phyloP scores from a whole-genome alignment of 768 basidiomycete species.

The Phanerodontia chrysosporium region DNA sequence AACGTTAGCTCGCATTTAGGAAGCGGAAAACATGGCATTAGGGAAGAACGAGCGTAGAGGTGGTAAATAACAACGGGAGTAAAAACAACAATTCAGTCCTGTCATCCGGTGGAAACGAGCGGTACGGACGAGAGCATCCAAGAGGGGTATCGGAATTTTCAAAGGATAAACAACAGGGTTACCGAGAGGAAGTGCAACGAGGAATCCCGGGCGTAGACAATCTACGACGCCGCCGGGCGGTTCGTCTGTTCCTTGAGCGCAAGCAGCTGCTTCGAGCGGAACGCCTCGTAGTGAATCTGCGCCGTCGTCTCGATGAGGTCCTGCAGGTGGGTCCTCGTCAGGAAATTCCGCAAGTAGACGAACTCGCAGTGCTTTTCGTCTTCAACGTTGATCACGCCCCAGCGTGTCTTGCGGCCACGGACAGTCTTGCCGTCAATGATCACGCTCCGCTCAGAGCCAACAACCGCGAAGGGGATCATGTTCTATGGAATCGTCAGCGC shows the following conservation, averaged over 20 bases:
- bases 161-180: slow-evolving; percentile 1
- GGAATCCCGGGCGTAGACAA: neutral
- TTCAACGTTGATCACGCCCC: slow-evolving; percentile 98
- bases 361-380: slow-evolving; percentile 98
- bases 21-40: slow-evolving; percentile 3
- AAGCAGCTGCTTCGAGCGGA: slow-evolving; percentile 96
- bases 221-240: slow-evolving; percentile 39
- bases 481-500: slow-evolving; percentile 40
- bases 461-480: slow-evolving; percentile 95
- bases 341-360: slow-evolving; percentile 93
- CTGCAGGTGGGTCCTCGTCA: slow-evolving; percentile 95
- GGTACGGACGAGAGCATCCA: slow-evolving; percentile 11
- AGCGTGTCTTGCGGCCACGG: slow-evolving; percentile 94
- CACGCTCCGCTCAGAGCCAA: slow-evolving; percentile 94
- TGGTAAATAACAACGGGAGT: slow-evolving; percentile 9
- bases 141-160: slow-evolving; percentile 12
- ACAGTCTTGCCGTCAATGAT: slow-evolving; percentile 95
- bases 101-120: slow-evolving; percentile 10
- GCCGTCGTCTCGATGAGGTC: slow-evolving; percentile 99
- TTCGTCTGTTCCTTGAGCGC: slow-evolving; percentile 95
- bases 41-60: slow-evolving; percentile 9
- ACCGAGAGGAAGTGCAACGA: neutral
- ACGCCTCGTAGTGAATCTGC: slow-evolving; percentile 98
- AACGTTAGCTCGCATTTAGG: neutral
- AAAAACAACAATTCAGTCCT: slow-evolving; percentile 13